phyloP scores from a whole-genome alignment of 2,329 filamentous ascomycete genomes.

The Diaporthe longicolla region DNA sequence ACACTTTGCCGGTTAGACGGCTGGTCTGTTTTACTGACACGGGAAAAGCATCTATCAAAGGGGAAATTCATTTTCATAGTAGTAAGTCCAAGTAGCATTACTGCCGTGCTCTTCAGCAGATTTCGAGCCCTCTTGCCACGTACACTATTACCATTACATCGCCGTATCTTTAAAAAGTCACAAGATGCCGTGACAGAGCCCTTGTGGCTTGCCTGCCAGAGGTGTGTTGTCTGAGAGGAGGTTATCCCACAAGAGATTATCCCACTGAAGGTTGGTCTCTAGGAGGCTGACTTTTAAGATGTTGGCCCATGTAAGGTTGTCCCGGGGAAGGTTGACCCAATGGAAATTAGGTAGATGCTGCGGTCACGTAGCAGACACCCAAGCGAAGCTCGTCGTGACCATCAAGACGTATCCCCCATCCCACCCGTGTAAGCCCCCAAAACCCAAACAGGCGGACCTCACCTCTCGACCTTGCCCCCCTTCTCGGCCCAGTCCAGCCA shows the following conservation, averaged over 20 bases:
- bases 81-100: constrained; percentile 5
- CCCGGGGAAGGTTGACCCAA: too few species aligned
- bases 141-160: too few species aligned
- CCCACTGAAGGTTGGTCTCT: too few species aligned
- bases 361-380: too few species aligned
- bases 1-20: constrained; percentile 27
- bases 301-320: too few species aligned
- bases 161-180: too few species aligned
- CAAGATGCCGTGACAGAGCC: too few species aligned
- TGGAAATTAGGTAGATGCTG: too few species aligned
- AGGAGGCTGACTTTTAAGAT: too few species aligned
- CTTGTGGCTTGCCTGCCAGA: too few species aligned
- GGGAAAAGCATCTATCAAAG: constrained; percentile 19
- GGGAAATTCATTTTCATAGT: constrained; percentile 10
- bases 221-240: too few species aligned
- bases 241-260: too few species aligned
- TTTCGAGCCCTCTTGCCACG: neutral
- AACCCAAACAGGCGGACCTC: neutral
- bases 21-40: constrained; percentile 12
- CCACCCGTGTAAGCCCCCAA: neutral
- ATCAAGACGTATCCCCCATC: neutral
- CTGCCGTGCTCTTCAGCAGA: constrained; percentile 1
- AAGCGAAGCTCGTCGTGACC: neutral
- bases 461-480: constrained; percentile 73
- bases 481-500: constrained; percentile 87